Evolutionary conservation across 1,139 yeast genomes (phyloP).

Genomic region (Geotrichum phurueaensis): DNA sequence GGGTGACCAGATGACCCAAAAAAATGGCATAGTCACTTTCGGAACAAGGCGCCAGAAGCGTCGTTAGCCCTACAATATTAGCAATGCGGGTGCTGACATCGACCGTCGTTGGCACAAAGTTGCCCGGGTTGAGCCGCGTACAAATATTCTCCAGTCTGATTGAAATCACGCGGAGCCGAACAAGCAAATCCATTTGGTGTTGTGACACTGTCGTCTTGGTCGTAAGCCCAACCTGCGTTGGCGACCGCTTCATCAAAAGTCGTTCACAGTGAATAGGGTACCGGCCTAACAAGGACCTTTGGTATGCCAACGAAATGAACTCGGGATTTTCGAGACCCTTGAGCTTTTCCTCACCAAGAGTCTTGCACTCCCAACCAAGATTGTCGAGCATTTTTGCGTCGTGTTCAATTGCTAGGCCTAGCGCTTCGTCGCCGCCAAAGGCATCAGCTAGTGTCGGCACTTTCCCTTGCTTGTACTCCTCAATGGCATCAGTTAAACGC

Average conservation of each 20-base stretch:
- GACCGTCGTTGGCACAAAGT: background rate
- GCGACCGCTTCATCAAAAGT: slow-evolving; percentile 4
- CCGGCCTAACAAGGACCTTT: slow-evolving; percentile 36
- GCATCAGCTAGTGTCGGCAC: slow-evolving; percentile 46
- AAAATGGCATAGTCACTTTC: slow-evolving; percentile 42
- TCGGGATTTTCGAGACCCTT: slow-evolving; percentile 96
- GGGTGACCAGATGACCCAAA: slow-evolving; percentile 56
- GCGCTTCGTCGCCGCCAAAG: slow-evolving; percentile 52
- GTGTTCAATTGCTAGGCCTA: slow-evolving; percentile 60
- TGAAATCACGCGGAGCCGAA: slow-evolving; percentile 6
- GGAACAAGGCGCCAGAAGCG: slow-evolving; percentile 1
- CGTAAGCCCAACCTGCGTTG: background rate
- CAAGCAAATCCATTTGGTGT: slow-evolving; percentile 5
- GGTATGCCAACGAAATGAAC: slow-evolving; percentile 70
- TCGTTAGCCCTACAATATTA: slow-evolving; percentile 1
- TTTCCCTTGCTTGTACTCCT: slow-evolving; percentile 29
- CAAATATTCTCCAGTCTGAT: slow-evolving; percentile 10
- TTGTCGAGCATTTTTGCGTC: slow-evolving; percentile 63
- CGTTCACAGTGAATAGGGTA: slow-evolving; percentile 14
- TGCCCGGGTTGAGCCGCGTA: slow-evolving; percentile 1
- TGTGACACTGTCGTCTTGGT: slow-evolving; percentile 1
- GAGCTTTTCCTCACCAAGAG: slow-evolving; percentile 78
- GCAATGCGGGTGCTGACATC: background rate
- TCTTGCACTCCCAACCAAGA: slow-evolving; percentile 61
- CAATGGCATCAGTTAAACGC: slow-evolving; percentile 47